Percentiles rank a stretch among this genome's conserved stretches.
Conservation (phyloP, 352 stramenopile species). For the Saprolegnia diclina region DNA sequence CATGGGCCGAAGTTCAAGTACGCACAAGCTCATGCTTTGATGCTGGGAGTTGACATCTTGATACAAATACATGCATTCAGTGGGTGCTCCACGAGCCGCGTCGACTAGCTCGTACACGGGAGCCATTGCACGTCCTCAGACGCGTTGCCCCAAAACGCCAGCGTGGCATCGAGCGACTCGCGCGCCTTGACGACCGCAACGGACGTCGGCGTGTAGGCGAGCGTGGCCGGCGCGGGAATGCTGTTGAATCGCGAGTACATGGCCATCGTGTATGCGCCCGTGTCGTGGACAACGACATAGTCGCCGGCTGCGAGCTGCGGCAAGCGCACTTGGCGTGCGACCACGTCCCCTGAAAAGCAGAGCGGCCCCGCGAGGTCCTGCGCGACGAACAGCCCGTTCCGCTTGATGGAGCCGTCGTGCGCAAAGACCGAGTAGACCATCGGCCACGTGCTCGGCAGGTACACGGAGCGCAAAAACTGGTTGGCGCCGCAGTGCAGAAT, state of each 20-base stretch:
- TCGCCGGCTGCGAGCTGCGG: constrained; percentile 67
- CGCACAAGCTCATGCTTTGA: no score
- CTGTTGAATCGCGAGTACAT: constrained; percentile 89
- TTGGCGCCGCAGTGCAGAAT: constrained; percentile 87
- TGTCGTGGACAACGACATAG: constrained; percentile 83
- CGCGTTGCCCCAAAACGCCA: constrained; percentile 56
- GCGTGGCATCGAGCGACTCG: constrained; percentile 57
- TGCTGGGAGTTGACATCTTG: no score
- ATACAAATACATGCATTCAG: no score
- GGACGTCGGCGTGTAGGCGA: constrained; percentile 47
- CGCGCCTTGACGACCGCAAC: constrained; percentile 59
- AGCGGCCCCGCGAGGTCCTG: constrained; percentile 88
- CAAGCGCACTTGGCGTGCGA: constrained; percentile 65
- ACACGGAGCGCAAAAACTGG: constrained; percentile 84
- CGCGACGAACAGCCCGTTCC: constrained; percentile 36
- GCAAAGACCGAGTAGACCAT: constrained; percentile 77
- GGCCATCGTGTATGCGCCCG: constrained; percentile 82
- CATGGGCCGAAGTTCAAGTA: no score
- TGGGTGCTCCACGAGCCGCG: no score
- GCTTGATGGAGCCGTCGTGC: constrained; percentile 44
- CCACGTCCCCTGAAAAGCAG: constrained; percentile 89
- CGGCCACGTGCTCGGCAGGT: constrained; percentile 76
- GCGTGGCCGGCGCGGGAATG: constrained; percentile 56
- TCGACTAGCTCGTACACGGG: no score
- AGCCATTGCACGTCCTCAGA: background rate